phyloP scores from a whole-genome alignment of 1,284 basidiomycete genomes.

The Moesziomyces sp. region DNA sequence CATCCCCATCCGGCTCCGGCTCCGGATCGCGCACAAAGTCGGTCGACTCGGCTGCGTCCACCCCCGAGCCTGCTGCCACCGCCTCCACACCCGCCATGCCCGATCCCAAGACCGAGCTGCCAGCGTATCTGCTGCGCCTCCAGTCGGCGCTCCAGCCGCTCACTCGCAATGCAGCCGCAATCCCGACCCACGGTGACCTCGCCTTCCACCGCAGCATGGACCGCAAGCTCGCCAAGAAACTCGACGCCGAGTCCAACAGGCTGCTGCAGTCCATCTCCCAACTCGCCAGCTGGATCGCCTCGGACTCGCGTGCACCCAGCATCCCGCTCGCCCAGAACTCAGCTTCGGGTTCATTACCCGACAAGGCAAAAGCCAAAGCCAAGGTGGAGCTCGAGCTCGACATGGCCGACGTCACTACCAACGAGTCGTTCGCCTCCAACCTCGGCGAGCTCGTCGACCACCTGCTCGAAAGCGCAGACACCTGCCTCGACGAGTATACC shows the following conservation, averaged over 20 bases:
- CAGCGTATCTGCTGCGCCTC: slow-evolving; percentile 43
- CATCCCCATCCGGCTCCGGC: slow-evolving; percentile 9
- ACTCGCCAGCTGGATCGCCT: slow-evolving; percentile 47
- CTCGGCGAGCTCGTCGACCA: slow-evolving; percentile 86
- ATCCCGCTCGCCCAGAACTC: slow-evolving; percentile 21
- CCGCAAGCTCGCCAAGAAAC: slow-evolving; percentile 74
- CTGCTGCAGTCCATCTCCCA: slow-evolving; percentile 67
- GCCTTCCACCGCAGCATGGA: slow-evolving; percentile 87
- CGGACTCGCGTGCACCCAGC: slow-evolving; percentile 29
- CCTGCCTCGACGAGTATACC: slow-evolving; percentile 80
- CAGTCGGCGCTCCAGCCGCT: slow-evolving; percentile 54
- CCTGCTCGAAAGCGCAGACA: slow-evolving; percentile 85
- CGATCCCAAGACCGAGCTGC: slow-evolving; percentile 29
- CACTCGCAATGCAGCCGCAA: slow-evolving; percentile 62
- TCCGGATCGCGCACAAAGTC: slow-evolving; percentile 2
- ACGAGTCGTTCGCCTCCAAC: slow-evolving; percentile 80
- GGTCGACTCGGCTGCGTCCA: not conserved
- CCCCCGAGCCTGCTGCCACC: slow-evolving; percentile 8
- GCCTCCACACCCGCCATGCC: slow-evolving; percentile 20
- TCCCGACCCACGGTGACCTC: slow-evolving; percentile 73
- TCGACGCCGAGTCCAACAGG: slow-evolving; percentile 75
- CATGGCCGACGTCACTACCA: slow-evolving; percentile 62
- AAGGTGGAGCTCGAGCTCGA: slow-evolving; percentile 20
- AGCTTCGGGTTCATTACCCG: not conserved
- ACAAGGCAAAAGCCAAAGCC: slow-evolving; percentile 10